A percentile compares a stretch with the other conserved stretches of the same genome.
phyloP scores from a whole-genome alignment of 495 filamentous ascomycete genomes.

The Penicillium nucicola region DNA sequence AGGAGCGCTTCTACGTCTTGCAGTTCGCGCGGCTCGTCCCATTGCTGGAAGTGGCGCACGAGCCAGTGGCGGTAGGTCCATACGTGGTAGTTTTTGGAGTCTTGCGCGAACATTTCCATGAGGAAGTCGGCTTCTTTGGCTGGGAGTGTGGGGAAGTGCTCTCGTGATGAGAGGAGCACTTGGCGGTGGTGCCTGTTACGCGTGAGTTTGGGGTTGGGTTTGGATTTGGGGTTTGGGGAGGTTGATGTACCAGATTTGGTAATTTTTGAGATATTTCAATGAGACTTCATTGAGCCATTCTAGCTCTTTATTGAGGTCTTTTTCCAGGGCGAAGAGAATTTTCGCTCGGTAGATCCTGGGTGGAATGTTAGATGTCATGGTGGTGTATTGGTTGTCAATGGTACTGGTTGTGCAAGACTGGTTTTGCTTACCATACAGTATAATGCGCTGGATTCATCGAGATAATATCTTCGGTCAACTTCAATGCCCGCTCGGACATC shows the following conservation, averaged over 20 bases:
- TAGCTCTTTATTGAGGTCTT: constrained; percentile 69
- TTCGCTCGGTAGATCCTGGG: constrained; percentile 80
- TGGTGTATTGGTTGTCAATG: background rate
- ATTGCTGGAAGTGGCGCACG: constrained; percentile 75
- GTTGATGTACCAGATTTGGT: constrained; percentile 79
- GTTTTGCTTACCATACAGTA: constrained; percentile 73
- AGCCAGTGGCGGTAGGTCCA: constrained; percentile 97
- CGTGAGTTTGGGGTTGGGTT: constrained; percentile 13
- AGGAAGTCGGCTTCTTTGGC: constrained; percentile 71
- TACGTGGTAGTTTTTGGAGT: constrained; percentile 97
- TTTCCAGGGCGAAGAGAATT: constrained; percentile 63
- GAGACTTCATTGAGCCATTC: constrained; percentile 82
- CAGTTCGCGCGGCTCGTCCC: constrained; percentile 63
- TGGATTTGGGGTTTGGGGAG: background rate
- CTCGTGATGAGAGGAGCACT: constrained; percentile 59
- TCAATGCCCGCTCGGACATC: constrained; percentile 70
- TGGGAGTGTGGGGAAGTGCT: constrained; percentile 56
- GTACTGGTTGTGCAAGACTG: background rate
- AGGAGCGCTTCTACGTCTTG: constrained; percentile 67
- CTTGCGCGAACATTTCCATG: constrained; percentile 72
- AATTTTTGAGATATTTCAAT: constrained; percentile 86
- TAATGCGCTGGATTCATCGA: constrained; percentile 93
- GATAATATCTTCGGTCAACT: constrained; percentile 87
- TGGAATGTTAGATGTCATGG: constrained; percentile 2
- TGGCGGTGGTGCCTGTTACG: constrained; percentile 78